A percentile compares a stretch with the other conserved stretches of the same genome.
These are phyloP conservation scores for Trichosporon ovoides DNA, from an alignment of 1,284 basidiomycete genomes.

Conservation along the genomic window DNA sequence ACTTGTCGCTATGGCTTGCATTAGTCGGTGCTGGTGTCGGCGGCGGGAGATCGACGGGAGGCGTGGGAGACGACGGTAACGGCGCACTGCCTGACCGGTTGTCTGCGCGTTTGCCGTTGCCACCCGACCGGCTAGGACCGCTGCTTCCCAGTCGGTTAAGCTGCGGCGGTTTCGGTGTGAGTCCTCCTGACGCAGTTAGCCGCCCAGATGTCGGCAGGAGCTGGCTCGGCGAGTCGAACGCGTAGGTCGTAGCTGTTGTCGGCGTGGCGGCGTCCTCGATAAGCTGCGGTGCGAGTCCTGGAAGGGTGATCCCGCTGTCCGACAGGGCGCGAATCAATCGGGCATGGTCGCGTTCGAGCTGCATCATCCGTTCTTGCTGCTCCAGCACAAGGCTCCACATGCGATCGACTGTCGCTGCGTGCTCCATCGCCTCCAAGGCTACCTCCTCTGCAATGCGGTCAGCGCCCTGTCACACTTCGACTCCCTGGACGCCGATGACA, in stretches of 20 bases:
- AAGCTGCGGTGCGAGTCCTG: constrained; percentile 22
- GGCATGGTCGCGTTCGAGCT: constrained; percentile 34
- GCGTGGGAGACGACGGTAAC: constrained; percentile 16
- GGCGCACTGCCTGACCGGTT: constrained; percentile 11
- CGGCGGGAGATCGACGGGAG: constrained; percentile 14
- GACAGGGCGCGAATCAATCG: constrained; percentile 27
- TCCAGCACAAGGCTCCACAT: constrained; percentile 66
- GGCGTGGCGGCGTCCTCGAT: constrained; percentile 16
- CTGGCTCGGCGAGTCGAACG: constrained; percentile 33
- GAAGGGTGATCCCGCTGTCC: constrained; percentile 27
- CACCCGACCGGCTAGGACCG: background rate
- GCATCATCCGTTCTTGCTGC: constrained; percentile 53
- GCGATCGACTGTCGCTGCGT: constrained; percentile 56
- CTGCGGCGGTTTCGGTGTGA: constrained; percentile 6
- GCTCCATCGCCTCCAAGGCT: constrained; percentile 22
- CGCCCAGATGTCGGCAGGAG: constrained; percentile 1
- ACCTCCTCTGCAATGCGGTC: constrained; percentile 20
- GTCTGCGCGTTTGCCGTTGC: background rate
- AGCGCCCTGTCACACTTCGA: background rate
- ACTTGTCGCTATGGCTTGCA: constrained; percentile 14
- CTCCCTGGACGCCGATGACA: background rate
- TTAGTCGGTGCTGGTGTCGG: background rate
- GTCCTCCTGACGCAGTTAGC: background rate
- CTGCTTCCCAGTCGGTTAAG: constrained; percentile 3
- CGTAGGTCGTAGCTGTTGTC: constrained; percentile 14